Evolutionary conservation across 176 grass and related monocot genomes (phyloP).

Genomic region (Microstegium vimineum): DNA sequence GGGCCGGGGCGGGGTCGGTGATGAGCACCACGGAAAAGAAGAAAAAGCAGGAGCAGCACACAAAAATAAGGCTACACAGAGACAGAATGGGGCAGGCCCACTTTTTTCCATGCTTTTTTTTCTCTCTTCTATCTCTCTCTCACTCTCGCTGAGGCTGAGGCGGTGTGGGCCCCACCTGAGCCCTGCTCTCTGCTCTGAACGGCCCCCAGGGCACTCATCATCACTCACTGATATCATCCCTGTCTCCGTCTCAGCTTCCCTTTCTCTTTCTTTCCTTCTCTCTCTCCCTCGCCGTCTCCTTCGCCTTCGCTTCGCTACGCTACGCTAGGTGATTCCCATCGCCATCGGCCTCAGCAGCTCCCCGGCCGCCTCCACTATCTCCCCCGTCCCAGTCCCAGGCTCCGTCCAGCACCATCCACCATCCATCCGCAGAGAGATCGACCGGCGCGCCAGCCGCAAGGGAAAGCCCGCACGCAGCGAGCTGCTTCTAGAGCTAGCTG

Average conservation of each 20-base stretch:
- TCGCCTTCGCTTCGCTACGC: neutral
- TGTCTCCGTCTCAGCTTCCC: constrained; percentile 35
- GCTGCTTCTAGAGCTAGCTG: neutral
- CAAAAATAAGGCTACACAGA: constrained; percentile 40
- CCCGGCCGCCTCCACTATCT: constrained; percentile 43
- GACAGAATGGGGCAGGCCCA: constrained; percentile 29
- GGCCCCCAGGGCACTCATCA: constrained; percentile 22
- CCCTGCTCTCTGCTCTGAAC: too few species aligned
- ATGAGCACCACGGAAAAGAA: neutral
- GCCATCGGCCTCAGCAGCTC: neutral
- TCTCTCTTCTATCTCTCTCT: neutral
- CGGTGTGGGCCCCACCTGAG: neutral
- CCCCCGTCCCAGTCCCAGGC: neutral
- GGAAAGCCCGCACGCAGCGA: neutral
- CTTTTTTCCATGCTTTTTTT: constrained; percentile 22
- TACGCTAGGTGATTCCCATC: constrained; percentile 29
- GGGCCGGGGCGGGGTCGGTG: neutral
- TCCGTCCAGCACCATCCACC: neutral
- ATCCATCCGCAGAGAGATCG: neutral
- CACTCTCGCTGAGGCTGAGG: neutral
- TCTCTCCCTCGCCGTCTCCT: neutral
- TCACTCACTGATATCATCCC: constrained; percentile 10
- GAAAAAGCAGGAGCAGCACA: constrained; percentile 13
- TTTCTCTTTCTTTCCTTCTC: constrained; percentile 15
- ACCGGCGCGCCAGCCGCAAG: too few species aligned